phyloP scores from a whole-genome alignment of 2,329 filamentous ascomycete species.

The Plectosphaerella plurivora region DNA sequence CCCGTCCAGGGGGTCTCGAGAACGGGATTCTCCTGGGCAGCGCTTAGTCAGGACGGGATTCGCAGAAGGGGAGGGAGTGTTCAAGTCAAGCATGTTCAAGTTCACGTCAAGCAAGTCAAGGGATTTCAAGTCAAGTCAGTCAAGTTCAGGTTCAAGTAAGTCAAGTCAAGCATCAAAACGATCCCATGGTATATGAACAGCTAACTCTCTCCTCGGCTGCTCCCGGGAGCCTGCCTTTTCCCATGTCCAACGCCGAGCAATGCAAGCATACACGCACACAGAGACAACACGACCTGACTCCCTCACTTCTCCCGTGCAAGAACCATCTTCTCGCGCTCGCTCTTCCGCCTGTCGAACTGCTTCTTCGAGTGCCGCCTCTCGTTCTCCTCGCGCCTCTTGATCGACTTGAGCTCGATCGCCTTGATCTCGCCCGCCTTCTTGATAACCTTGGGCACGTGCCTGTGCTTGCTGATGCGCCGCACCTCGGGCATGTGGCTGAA shows the following conservation, averaged over 20 bases:
- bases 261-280: conserved; percentile 6
- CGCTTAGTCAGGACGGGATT: too few relatives aligned
- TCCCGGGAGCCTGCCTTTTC: not conserved
- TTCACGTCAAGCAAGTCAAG: too few relatives aligned
- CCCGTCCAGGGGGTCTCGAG: not conserved
- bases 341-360: conserved; percentile 66
- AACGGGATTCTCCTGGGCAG: too few relatives aligned
- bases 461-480: conserved; percentile 80
- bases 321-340: conserved; percentile 91
- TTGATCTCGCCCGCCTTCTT: conserved; percentile 98
- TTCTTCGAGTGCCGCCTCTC: conserved; percentile 87
- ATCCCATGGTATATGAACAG: not conserved
- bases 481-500: conserved; percentile 98
- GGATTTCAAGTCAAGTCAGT: too few relatives aligned
- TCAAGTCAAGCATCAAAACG: too few relatives aligned
- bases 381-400: conserved; percentile 92
- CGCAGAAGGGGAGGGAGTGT: too few relatives aligned
- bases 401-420: conserved; percentile 76
- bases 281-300: not conserved
- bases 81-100: too few relatives aligned
- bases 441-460: conserved; percentile 85
- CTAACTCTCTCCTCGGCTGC: not conserved
- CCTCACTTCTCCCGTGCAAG: conserved; percentile 57
- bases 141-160: too few relatives aligned
- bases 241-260: conserved; percentile 11